Percentiles rank a stretch among this genome's conserved stretches.
phyloP scores from a whole-genome alignment of 1,284 basidiomycete genomes.

The Trametes pubescens region DNA sequence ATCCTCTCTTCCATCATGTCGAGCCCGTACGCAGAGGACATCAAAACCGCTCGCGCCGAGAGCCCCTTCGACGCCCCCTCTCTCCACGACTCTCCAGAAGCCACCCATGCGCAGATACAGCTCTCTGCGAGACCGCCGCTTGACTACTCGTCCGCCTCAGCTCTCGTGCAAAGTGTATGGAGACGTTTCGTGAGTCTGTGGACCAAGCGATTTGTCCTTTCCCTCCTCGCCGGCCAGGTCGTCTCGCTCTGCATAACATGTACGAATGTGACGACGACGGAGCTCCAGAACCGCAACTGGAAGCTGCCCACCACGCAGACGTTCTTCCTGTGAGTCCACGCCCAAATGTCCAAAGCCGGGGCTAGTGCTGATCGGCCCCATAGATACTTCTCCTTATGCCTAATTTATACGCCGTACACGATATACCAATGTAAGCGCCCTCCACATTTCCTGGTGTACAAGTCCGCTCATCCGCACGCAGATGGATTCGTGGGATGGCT shows the following conservation, averaged over 20 bases:
- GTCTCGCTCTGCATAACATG: slow-evolving; percentile 87
- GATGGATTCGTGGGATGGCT: slow-evolving; percentile 84
- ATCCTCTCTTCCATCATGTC: slow-evolving; percentile 19
- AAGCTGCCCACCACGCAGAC: slow-evolving; percentile 81
- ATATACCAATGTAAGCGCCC: slow-evolving; percentile 73
- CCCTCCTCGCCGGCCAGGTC: slow-evolving; percentile 79
- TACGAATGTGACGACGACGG: slow-evolving; percentile 85
- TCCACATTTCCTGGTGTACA: slow-evolving; percentile 4
- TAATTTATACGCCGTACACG: slow-evolving; percentile 85
- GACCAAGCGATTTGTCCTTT: slow-evolving; percentile 74
- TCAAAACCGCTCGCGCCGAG: slow-evolving; percentile 14
- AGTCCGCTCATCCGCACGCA: slow-evolving; percentile 39
- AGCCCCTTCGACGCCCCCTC: slow-evolving; percentile 8
- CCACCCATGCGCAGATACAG: neutral
- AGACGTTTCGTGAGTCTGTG: slow-evolving; percentile 74
- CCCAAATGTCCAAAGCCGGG: neutral
- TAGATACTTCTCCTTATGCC: slow-evolving; percentile 82
- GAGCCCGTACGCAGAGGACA: slow-evolving; percentile 15
- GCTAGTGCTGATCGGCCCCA: neutral
- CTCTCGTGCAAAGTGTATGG: slow-evolving; percentile 60
- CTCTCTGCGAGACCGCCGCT: slow-evolving; percentile 55
- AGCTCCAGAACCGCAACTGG: slow-evolving; percentile 76
- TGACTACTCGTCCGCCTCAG: slow-evolving; percentile 62
- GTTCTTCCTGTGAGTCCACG: slow-evolving; percentile 74
- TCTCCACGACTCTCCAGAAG: slow-evolving; percentile 3